Evolutionary conservation across 176 grass and related monocot genomes (phyloP), one percentile per base, ranked within the genome.

Genomic region (Pontederia paniculata): DNA sequence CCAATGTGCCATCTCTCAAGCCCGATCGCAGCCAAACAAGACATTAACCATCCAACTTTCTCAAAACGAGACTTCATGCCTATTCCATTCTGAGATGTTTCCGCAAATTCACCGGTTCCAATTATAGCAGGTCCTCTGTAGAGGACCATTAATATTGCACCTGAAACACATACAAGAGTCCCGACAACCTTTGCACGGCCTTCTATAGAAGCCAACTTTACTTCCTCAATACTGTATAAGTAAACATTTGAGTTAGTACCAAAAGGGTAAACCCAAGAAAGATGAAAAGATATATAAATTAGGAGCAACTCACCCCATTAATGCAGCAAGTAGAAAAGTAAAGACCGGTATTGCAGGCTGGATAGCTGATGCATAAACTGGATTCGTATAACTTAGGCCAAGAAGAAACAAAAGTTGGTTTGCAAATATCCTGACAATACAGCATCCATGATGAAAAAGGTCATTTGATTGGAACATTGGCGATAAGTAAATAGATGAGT

Each of bases 271-370:
- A 22, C 11, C 13, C 55, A 23, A 1, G 55, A 56, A 70, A 9
- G 13, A 48, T 17, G 10, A 0, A 42, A 12, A 14, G 13, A 37
- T 52, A 44, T 25, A 17, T 5, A 76, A 62, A 16, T 17, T 5
- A 13, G 23, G 8, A 17, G 12, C 9, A 4, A 13, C 22, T 25
- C 60, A 89, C 86, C 93, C 80, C 0, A 77, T 57, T 47, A 84
- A 69, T 25, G 77, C 86, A 3, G 93, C 83, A 9, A 97, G 9
- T 44, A 97, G 67, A 9, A 90, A 90, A 0, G 93, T 90, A 65
- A 97, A 88, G 14, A 97, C 86, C 3, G 93, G 93, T 79, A 91
- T 97, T 1, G 93, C 83, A 8, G 93, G 93, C 77, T 97, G 86
- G 79, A 97, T 81, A 0, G 86, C 86, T 3, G 93, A 72, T 43